Evolutionary conservation across 192 early-diverging fungal genomes (phyloP), one percentile per base, ranked within the genome.

Genomic region (Mortierella antarctica): DNA sequence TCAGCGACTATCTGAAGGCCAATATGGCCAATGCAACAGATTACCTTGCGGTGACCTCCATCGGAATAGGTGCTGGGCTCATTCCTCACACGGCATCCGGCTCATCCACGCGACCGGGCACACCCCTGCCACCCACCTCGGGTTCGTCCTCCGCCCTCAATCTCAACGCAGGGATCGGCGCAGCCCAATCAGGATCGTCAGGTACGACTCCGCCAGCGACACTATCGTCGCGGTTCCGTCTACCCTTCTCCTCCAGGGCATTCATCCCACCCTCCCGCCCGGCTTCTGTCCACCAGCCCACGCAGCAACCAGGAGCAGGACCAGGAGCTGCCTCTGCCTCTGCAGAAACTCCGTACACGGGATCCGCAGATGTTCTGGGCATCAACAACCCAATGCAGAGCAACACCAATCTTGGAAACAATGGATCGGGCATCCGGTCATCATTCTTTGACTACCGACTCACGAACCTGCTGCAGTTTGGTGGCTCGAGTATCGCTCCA

Each of bases 321-420:
- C 13, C 67, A 42, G 13, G 70, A 23, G 12, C 51, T 3, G 52
- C 42, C 48, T 50, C 50, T 44, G 73, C 58, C 45, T 55, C 65
- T 0, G 57, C 65, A 15, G 17, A 12, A 7, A 62, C 67, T 9
- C 50, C 72, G 47, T 60, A 48, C 48, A 52, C 50, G 44, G 73
- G 65, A 47, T 55, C 65, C 0, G 57, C 65, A 15, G 31, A 12
- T 14, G 67, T 72, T 9, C 50, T 80, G 47, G 70, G 77, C 6
- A 80, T 80, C 61, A 80, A 57, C 70, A 80, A 80, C 55, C 77
- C 77, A n/a, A 71, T 80, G 65, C 69, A 80, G 65, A 70, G 55
- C 50, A 72, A 39, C 20, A 23, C 64, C 20, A 62, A 71, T 18
- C 47, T 71, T 12, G 13, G n/a, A 52, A 80, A 71, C 58, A 61